Percentiles rank a stretch among this genome's conserved stretches.
phyloP scores from a whole-genome alignment of 2,329 filamentous ascomycete species.

The Diaporthe helianthi region DNA sequence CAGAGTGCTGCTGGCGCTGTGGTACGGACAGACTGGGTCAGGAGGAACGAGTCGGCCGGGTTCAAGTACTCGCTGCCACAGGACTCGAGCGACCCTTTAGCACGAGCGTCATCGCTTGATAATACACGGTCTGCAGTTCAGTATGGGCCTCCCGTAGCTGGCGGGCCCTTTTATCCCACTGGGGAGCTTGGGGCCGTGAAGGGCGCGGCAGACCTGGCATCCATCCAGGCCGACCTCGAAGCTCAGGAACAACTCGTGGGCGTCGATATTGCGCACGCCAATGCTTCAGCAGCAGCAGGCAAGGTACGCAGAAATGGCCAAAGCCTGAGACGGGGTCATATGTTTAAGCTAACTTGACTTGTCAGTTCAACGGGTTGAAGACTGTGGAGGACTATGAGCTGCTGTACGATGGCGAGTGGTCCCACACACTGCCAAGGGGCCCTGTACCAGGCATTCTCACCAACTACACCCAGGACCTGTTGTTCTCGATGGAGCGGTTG shows the following conservation, averaged over 20 bases:
- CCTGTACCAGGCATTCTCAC: conserved; percentile 46
- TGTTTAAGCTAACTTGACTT: not conserved
- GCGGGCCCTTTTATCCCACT: conserved; percentile 34
- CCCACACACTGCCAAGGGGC: conserved; percentile 45
- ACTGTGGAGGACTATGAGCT: conserved; percentile 48
- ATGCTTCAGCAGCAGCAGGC: not conserved
- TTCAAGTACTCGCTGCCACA: conserved; percentile 22
- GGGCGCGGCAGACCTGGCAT: conserved; percentile 30
- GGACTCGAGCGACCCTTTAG: not conserved
- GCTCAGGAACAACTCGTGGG: conserved; percentile 13
- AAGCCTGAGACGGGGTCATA: not conserved
- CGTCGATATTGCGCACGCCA: conserved; percentile 2
- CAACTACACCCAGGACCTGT: conserved; percentile 54
- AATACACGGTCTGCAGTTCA: conserved; percentile 12
- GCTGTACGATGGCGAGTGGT: conserved; percentile 52
- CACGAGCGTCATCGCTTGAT: conserved; percentile 16
- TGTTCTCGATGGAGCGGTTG: conserved; percentile 57
- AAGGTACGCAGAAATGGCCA: conserved; percentile 16
- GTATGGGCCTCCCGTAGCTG: conserved; percentile 33
- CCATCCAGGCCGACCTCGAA: conserved; percentile 22
- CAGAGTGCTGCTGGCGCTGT: conserved; percentile 18
- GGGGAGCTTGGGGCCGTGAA: conserved; percentile 31
- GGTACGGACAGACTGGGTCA: not conserved
- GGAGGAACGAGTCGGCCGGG: conserved; percentile 13
- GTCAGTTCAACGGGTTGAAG: conserved; percentile 41